These are phyloP conservation scores for Eucalyptus polybractea DNA, from an alignment of 345 rosid species.

Conservation along the genomic window DNA sequence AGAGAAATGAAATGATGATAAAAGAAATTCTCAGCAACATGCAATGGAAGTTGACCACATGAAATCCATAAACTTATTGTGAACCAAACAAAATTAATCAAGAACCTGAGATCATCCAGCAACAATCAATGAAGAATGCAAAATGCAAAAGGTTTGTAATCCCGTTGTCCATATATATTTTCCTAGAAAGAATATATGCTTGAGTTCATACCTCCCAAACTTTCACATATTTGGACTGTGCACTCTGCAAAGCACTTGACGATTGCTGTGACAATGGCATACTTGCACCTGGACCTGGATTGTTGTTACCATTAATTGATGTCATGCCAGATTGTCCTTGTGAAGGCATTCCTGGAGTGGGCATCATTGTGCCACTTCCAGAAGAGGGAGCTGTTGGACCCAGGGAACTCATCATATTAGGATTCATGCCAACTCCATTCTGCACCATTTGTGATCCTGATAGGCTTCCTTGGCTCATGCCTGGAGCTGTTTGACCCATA, in stretches of 20 bases:
- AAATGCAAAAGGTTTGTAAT: not conserved
- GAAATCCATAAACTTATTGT: not conserved
- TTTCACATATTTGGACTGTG: constrained; percentile 80
- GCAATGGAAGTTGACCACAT: not conserved
- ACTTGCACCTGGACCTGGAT: constrained; percentile 58
- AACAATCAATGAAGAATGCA: not conserved
- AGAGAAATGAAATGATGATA: not conserved
- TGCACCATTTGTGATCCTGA: constrained; percentile 76
- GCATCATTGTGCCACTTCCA: constrained; percentile 74
- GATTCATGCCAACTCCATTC: constrained; percentile 66
- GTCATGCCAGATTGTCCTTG: constrained; percentile 50
- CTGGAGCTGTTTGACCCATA: constrained; percentile 35
- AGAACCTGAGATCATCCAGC: not conserved
- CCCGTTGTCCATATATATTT: not conserved
- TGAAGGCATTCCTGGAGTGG: constrained; percentile 83
- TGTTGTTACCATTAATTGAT: constrained; percentile 45
- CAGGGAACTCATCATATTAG: constrained; percentile 59
- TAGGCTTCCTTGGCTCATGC: constrained; percentile 78
- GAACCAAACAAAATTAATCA: not conserved
- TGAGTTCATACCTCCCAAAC: constrained; percentile 82
- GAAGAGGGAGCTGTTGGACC: constrained; percentile 60
- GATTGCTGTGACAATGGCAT: constrained; percentile 68
- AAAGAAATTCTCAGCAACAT: not conserved
- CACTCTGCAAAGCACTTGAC: constrained; percentile 49
- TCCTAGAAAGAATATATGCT: not conserved